A percentile compares a stretch with the other conserved stretches of the same genome.
Evolutionary conservation across 2,329 filamentous ascomycete genomes (phyloP).

Genomic region (Xylariaceae sp.): DNA sequence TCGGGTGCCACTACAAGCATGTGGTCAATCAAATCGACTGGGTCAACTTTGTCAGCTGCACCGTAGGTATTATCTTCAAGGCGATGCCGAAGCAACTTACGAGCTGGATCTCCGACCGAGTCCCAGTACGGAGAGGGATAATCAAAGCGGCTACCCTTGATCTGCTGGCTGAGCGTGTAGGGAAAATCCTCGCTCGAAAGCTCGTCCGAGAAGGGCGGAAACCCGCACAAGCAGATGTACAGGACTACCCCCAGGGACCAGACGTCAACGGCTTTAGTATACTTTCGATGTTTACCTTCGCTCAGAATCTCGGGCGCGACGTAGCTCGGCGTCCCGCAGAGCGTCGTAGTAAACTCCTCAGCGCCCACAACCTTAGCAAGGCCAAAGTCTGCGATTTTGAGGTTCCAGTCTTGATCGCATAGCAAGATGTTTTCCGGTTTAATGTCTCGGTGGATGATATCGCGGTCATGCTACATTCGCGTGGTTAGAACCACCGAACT

Average conservation of each 20-base stretch:
- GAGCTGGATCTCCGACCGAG: conserved; percentile 75
- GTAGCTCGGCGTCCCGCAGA: conserved; percentile 93
- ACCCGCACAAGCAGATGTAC: conserved; percentile 95
- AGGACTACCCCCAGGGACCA: conserved; percentile 98
- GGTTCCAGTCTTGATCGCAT: conserved; percentile 74
- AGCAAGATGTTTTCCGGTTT: conserved; percentile 96
- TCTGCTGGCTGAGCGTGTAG: conserved; percentile 83
- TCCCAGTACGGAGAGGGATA: conserved; percentile 98
- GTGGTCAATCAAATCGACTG: conserved; percentile 82
- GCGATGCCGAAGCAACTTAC: conserved; percentile 38
- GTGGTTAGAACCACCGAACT: too few relatives aligned
- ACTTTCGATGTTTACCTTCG: conserved; percentile 76
- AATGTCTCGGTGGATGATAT: conserved; percentile 96
- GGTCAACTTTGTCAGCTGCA: conserved; percentile 2
- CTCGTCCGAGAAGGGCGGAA: conserved; percentile 95
- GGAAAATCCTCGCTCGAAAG: conserved; percentile 77
- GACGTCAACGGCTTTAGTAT: conserved; percentile 91
- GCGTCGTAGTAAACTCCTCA: conserved; percentile 92
- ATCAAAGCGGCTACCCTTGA: conserved; percentile 81
- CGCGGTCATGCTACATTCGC: conserved; percentile 76
- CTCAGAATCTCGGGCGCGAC: conserved; percentile 93
- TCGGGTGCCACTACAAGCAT: conserved; percentile 91
- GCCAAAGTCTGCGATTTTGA: conserved; percentile 95
- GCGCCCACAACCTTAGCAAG: conserved; percentile 98
- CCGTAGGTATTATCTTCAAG: background rate